phyloP scores from a whole-genome alignment of 1,284 basidiomycete genomes.

The Pseudomicrostroma phylloplanum region DNA sequence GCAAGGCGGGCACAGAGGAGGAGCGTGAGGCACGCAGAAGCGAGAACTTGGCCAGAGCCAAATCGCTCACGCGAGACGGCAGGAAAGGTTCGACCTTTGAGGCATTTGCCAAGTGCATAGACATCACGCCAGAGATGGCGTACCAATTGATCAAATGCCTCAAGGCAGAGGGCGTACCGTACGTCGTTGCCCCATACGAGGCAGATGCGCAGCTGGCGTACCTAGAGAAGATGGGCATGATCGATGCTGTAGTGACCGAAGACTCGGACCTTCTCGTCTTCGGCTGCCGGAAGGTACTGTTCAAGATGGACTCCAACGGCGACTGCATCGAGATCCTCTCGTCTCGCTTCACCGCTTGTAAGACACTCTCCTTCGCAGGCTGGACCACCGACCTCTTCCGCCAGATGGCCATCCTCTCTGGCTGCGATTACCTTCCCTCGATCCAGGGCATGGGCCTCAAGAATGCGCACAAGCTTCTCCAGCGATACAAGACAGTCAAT shows the following conservation, averaged over 20 bases:
- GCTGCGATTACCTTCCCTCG: conserved; percentile 75
- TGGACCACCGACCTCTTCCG: conserved; percentile 88
- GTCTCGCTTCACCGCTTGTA: conserved; percentile 66
- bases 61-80: conserved; percentile 54
- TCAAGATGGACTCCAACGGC: conserved; percentile 53
- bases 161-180: conserved; percentile 51
- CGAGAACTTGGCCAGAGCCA: conserved; percentile 62
- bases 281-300: conserved; percentile 63
- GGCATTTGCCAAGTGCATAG: conserved; percentile 80
- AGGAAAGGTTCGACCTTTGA: conserved; percentile 66
- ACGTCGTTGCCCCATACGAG: conserved; percentile 96
- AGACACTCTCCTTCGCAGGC: conserved; percentile 70
- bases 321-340: conserved; percentile 75
- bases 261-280: conserved; percentile 97
- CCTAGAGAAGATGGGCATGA: conserved; percentile 73
- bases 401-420: conserved; percentile 90
- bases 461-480: conserved; percentile 77
- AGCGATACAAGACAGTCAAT: conserved; percentile 78
- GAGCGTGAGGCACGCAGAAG: conserved; percentile 63
- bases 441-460: conserved; percentile 58
- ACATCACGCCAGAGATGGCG: conserved; percentile 95
- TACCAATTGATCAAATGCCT: conserved; percentile 82
- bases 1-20: conserved; percentile 82
- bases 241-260: conserved; percentile 91
- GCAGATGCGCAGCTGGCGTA: conserved; percentile 95